Conservation (phyloP, 2,329 filamentous ascomycete genomes). For the Ceratocystis harringtonii region DNA sequence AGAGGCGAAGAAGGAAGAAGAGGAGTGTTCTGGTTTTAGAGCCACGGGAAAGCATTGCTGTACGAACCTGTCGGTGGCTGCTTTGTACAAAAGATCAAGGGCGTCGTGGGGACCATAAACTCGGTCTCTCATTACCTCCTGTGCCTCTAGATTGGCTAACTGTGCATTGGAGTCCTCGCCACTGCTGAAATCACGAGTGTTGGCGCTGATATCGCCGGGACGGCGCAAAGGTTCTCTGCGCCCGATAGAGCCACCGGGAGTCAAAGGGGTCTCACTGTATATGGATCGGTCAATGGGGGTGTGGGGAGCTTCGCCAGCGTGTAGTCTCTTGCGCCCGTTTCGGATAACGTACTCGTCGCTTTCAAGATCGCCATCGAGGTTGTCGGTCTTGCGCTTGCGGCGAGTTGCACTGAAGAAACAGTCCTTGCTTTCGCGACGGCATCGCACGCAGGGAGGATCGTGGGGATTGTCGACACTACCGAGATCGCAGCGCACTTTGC, state of each 20-base stretch:
- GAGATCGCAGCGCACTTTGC: constrained; percentile 48
- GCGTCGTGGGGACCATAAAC: constrained; percentile 89
- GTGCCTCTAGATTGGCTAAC: constrained; percentile 49
- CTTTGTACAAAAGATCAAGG: constrained; percentile 79
- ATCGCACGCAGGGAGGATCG: constrained; percentile 86
- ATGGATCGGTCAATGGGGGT: constrained; percentile 31
- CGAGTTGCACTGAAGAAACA: constrained; percentile 94
- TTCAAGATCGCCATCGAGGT: constrained; percentile 35
- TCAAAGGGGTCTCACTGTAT: constrained; percentile 43
- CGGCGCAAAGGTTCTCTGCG: constrained; percentile 51
- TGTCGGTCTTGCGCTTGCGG: constrained; percentile 68
- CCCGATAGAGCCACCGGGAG: constrained; percentile 51
- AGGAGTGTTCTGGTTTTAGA: not conserved
- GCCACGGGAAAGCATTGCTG: constrained; percentile 17
- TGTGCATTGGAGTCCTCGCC: constrained; percentile 45
- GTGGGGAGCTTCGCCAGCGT: constrained; percentile 20
- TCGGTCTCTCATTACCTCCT: constrained; percentile 50
- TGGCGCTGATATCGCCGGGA: constrained; percentile 31
- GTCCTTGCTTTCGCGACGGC: constrained; percentile 85
- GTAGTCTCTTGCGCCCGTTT: constrained; percentile 56
- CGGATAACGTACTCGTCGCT: constrained; percentile 54
- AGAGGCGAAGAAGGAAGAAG: not conserved
- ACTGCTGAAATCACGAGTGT: constrained; percentile 21
- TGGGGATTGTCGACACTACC: constrained; percentile 81
- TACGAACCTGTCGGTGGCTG: constrained; percentile 49